Evolutionary conservation across 2,329 filamentous ascomycete genomes (phyloP), one percentile per base, ranked within the genome.

Genomic region (Pyricularia sp.): DNA sequence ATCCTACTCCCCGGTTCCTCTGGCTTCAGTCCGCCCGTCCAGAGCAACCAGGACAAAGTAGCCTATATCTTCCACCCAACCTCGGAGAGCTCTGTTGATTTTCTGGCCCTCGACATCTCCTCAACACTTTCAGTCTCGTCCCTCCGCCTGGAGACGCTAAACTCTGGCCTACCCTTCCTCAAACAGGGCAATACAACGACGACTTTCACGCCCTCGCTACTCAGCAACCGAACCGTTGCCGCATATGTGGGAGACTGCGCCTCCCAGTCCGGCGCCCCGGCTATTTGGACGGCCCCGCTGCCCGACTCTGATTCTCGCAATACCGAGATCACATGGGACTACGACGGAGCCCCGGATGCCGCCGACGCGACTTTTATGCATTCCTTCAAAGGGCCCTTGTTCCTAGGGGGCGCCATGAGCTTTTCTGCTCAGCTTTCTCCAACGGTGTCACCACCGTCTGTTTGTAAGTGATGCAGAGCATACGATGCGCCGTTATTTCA

Each of bases 211-310:
- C 85, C 91, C 0, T 79, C 87, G 0, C 79, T 92, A 35, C 84
- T 89, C 61, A 77, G 82, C 59, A 81, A 84, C 70, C 91, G 90
- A 19, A 84, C 87, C 12, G 81, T 97, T 31, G 82, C 86, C 2
- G 86, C 94, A 1, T 88, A 91, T 65, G 81, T 87, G 0, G 93
- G 93, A 2, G 81, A 88, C 68, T 97, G 93, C 72, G 77, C 82
- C 0, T 40, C 62, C 44, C 49, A 44, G 53, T 49, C 80, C 2
- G 78, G 76, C 4, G 76, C 75, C 49, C 81, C 84, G 13, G 75
- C 81, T 40, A 71, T 96, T 65, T 96, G 91, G 91, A 84, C 78
- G 26, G 93, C 88, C 69, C 78, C 78, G 9, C 79, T 83, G 2
- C 73, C 60, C 73, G 74, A 73, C 71, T 60, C 74, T 73, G 60